Conservation (phyloP, 169 alveolate species). For the Plasmodium blacklocki region DNA sequence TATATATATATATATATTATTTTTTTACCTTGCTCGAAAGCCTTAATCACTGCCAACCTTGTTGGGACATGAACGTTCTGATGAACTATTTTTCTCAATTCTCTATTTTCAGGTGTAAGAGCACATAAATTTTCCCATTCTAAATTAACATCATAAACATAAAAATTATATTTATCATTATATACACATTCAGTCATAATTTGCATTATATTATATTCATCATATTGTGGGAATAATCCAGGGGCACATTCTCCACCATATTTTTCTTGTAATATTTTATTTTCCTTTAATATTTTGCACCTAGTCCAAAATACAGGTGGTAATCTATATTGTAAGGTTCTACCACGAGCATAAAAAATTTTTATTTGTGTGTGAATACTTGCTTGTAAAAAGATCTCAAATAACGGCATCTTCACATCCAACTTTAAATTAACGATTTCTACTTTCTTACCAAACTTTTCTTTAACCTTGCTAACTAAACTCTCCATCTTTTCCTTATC, state of each 20-base stretch:
- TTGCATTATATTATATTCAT: conserved; percentile 78
- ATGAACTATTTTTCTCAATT: conserved; percentile 77
- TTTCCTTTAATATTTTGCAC: conserved; percentile 77
- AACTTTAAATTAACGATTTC: conserved; percentile 57
- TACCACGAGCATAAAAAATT: conserved; percentile 73
- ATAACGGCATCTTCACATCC: conserved; percentile 76
- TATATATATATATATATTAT: neutral
- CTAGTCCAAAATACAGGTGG: conserved; percentile 79
- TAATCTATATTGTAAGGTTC: conserved; percentile 74
- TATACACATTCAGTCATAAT: conserved; percentile 79
- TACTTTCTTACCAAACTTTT: conserved; percentile 56
- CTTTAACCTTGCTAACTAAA: conserved; percentile 53
- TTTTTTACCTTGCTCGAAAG: conserved; percentile 78
- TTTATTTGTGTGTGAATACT: conserved; percentile 74
- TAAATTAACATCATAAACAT: conserved; percentile 77
- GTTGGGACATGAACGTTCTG: conserved; percentile 82
- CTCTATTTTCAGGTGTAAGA: conserved; percentile 80
- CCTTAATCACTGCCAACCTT: conserved; percentile 81
- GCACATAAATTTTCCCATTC: conserved; percentile 83
- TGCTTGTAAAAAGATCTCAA: conserved; percentile 71
- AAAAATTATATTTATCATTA: conserved; percentile 44
- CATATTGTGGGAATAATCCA: conserved; percentile 81
- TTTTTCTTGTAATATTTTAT: conserved; percentile 75
- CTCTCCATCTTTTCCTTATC: conserved; percentile 74
- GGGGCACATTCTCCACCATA: conserved; percentile 84